Base-by-base conservation (phyloP, 1,139 yeast species). In the Lodderomyces pseudojiufengensis region DNA sequence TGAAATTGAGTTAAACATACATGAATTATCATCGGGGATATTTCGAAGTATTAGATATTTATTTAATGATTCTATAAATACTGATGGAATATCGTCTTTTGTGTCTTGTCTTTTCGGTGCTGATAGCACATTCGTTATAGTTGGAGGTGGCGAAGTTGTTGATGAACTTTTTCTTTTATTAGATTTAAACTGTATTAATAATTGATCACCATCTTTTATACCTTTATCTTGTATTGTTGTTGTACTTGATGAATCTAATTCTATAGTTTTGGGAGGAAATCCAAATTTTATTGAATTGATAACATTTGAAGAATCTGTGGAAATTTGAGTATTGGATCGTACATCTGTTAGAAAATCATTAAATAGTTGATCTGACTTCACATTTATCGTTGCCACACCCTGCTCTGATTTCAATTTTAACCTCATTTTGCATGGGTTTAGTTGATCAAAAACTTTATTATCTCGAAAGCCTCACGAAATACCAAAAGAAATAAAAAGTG, bases 1-100 rank as follows among this genome's bases (percentile, higher is more conserved):
- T 1, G 79, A 69, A 1, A 84, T 65, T 0, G 94, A 74, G 45
- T 84, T 78, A 60, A 84, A 84, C 47, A 85, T 61, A 52, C 95
- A 84, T 8, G 94, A 82, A 52, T 84, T 84, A 54, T 85, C 94
- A 50, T 84, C 90, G 1, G 85, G 84, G 41, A 83, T 78, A 37
- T 76, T 74, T 26, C 87, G 69, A 11, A 83, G 64, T 9, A 71
- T 63, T 16, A 78, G 49, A 41, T 59, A 60, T 33, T 52, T 46
- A 20, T 50, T 45, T 18, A 49, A 27, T 12, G 30, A 23, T 9
- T 49, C 49, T 10, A 63, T 48, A 35, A 43, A 49, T 2, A 54
- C 58, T 7, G 59, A 42, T 2, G 72, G 67, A 2, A 63, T 61
- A 9, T 57, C 60, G 14, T 39, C 40, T 21, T 23, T 31, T 33